These are phyloP conservation scores for Basipetospora sp. DNA, from an alignment of 2,329 filamentous ascomycete genomes.

Conservation along the genomic window DNA sequence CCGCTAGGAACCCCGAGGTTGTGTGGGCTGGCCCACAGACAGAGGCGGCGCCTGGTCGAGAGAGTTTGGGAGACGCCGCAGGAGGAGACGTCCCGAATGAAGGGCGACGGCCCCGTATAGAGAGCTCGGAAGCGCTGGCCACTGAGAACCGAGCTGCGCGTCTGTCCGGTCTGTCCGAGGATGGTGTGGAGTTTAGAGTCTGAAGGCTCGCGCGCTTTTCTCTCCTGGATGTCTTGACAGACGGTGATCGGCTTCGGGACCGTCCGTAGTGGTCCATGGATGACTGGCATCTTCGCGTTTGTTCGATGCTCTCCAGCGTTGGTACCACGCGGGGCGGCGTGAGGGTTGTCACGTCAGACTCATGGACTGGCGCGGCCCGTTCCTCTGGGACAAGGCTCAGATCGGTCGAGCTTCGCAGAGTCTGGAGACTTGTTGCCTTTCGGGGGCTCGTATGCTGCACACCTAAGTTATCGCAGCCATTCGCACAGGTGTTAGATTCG, in stretches of 20 bases:
- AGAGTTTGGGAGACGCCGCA: no score
- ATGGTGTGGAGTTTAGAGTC: neutral
- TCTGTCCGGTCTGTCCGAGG: no score
- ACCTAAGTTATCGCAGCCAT: slow-evolving; percentile 6
- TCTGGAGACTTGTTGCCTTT: slow-evolving; percentile 17
- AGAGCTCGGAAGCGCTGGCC: slow-evolving; percentile 4
- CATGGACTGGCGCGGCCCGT: no score
- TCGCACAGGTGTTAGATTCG: neutral
- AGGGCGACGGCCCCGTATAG: neutral
- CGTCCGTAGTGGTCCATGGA: slow-evolving; percentile 18
- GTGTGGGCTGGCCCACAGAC: no score
- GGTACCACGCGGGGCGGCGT: no score
- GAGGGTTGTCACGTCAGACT: no score
- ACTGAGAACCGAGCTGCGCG: slow-evolving; percentile 6
- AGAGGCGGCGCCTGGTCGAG: no score
- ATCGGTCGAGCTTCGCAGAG: slow-evolving; percentile 12
- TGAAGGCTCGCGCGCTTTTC: slow-evolving; percentile 10
- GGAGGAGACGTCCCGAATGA: no score
- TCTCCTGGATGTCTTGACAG: slow-evolving; percentile 9
- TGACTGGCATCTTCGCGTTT: slow-evolving; percentile 14
- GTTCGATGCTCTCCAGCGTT: no score
- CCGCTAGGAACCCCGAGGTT: neutral
- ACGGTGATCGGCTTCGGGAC: slow-evolving; percentile 11
- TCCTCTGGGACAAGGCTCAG: no score
- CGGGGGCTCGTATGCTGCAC: slow-evolving; percentile 12